Evolutionary conservation across 768 basidiomycete species (phyloP), one percentile per base, ranked within the genome.

Genomic region (Auricularia sp.): DNA sequence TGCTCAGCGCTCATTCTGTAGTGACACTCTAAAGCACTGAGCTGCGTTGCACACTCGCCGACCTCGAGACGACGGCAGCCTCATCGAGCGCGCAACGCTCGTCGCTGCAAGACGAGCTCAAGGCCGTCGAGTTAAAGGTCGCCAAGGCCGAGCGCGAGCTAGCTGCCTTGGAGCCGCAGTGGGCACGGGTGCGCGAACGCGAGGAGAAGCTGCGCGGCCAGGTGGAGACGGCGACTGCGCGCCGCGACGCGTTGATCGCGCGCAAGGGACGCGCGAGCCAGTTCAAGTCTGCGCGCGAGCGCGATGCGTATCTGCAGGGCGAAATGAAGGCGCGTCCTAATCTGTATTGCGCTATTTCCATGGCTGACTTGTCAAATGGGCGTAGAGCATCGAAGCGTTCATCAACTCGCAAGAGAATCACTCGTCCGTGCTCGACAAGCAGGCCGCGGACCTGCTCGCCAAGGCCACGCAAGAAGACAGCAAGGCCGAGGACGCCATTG

Each of bases 221-320:
- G 34, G 79, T 97, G 67, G 93, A 95, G 66, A 85, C 87, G 47
- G 86, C 86, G 0, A 84, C 83, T 61, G 87, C 90, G 1, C 82
- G 80, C 58, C 76, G 98, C 3, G 80, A 83, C 0, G 83, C 88
- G 0, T 78, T 99, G 1, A 93, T 88, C 71, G 87, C 90, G 2
- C 98, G 98, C 72, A 93, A 93, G 72, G 94, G 94, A 2, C 88
- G 97, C 23, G 80, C 88, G 44, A 84, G 86, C 61, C 90, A 89
- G 70, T 99, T 97, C 77, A 78, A 85, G 23, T 91, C 90, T 14
- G 87, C 87, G 70, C 79, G 81, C 0, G 93, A 95, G 70, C 85
- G 97, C 7, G 96, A 99, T 71, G 77, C 80, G 23, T 98, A 84
- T 71, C 80, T 99, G 53, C 79, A 77, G n/a, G 80, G 81, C n/a